Evolutionary conservation across 805 yeast species (phyloP).

Genomic region (Peterozyma toletana): DNA sequence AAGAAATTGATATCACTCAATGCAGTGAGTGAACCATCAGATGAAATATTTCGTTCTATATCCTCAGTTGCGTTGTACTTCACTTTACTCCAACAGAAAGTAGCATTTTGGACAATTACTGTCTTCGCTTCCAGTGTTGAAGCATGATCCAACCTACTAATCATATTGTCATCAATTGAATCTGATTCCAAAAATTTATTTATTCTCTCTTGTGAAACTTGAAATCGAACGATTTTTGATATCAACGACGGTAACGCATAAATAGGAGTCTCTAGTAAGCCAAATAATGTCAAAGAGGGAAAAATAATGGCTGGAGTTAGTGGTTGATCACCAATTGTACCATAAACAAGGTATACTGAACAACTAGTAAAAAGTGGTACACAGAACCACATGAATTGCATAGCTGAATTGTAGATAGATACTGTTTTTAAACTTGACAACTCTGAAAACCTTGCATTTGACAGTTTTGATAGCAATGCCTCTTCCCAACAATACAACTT

Average conservation of each 20-base stretch:
- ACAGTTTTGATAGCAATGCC: slow-evolving; percentile 47
- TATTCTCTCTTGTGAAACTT: slow-evolving; percentile 42
- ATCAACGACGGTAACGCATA: slow-evolving; percentile 38
- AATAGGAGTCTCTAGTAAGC: slow-evolving; percentile 39
- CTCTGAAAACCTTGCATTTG: slow-evolving; percentile 52
- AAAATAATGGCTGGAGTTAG: slow-evolving; percentile 50
- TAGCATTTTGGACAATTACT: slow-evolving; percentile 38
- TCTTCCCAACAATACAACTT: slow-evolving; percentile 66
- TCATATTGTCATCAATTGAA: slow-evolving; percentile 31
- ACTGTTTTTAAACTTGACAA: slow-evolving; percentile 34
- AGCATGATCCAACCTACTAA: slow-evolving; percentile 17
- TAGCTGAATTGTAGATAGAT: slow-evolving; percentile 28
- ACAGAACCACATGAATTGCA: slow-evolving; percentile 39
- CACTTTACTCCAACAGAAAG: slow-evolving; percentile 40
- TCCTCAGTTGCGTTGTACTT: slow-evolving; percentile 32
- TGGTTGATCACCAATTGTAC: slow-evolving; percentile 29
- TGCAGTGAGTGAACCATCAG: slow-evolving; percentile 26
- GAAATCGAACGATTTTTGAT: slow-evolving; percentile 38
- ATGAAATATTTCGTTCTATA: slow-evolving; percentile 14
- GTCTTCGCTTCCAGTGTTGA: slow-evolving; percentile 19
- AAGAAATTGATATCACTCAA: slow-evolving; percentile 38
- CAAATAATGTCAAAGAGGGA: slow-evolving; percentile 45
- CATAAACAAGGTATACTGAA: slow-evolving; percentile 38
- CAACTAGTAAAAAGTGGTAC: slow-evolving; percentile 47
- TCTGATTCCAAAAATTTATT: slow-evolving; percentile 28